Evolutionary conservation across 1,284 basidiomycete species (phyloP), one percentile per base, ranked within the genome.

Genomic region (Omphalotus olearius): DNA sequence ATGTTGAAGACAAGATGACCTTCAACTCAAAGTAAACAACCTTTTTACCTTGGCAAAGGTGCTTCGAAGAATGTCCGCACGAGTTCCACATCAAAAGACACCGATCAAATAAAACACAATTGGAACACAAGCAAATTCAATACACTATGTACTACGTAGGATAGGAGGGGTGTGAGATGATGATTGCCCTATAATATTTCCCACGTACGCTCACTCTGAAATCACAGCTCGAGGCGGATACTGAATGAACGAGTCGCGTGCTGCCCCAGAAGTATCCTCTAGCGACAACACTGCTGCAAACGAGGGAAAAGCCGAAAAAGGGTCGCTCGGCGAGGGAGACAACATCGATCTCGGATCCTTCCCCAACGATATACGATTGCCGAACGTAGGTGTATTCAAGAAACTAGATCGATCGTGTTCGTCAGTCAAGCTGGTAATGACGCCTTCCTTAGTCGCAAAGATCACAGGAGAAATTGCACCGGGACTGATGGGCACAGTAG

Each of bases 281-380:
- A 55, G 55, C 42, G 62, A 55, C 18, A 72, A 55, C 3, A 65
- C 69, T n/a, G 69, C 60, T 6, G 66, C 59, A 55, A 75, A 73
- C 10, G 72, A 71, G 4, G 71, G 71, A 62, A 75, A 73, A 7
- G 66, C 63, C 14, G 71, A 68, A 47, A 69, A 68, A 2, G 71
- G 71, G 59, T 75, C 73, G 43, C 69, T 69, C 1, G 72, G 71
- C 6, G 71, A 68, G 1, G 72, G 72, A 2, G 72, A 72, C 23
- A 69, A 56, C 41, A 60, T 51, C 58, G 62, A 56, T 59, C 64
- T 56, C 56, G 62, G 53, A 58, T 28, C 10, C 59, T 48, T 46
- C 60, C 59, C 64, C 33, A 47, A 23, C 66, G 67, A 52, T 67
- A 67, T 54, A 66, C 56, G 35, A 66, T 41, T 5, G 64, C 2